These are phyloP conservation scores for Fusarium beomiforme DNA, from an alignment of 2,329 filamentous ascomycete genomes.

Conservation along the genomic window DNA sequence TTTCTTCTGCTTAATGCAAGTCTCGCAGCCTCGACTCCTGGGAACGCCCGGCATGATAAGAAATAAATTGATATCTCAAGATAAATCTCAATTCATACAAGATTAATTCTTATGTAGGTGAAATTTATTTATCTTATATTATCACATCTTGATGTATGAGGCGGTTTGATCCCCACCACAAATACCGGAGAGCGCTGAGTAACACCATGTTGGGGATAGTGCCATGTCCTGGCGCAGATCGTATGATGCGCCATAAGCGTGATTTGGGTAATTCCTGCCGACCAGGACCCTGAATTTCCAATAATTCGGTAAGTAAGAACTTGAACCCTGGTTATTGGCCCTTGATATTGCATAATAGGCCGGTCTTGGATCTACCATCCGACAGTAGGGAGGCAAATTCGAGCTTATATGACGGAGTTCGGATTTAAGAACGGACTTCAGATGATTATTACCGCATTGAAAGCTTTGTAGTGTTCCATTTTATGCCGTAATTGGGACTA, in stretches of 20 bases:
- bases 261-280: neutral
- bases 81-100: too few species aligned
- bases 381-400: neutral
- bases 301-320: neutral
- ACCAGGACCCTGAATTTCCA: neutral
- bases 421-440: neutral
- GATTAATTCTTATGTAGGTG: neutral
- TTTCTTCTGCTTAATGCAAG: constrained; percentile 62
- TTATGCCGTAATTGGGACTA: neutral
- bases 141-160: neutral
- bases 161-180: neutral
- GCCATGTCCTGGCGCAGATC: constrained; percentile 3
- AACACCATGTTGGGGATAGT: constrained; percentile 16
- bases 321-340: accelerated
- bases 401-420: neutral
- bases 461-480: accelerated
- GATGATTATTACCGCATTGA: accelerated
- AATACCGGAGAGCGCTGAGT: constrained; percentile 5
- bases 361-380: neutral
- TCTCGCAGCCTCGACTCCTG: constrained; percentile 58
- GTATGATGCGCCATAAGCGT: neutral
- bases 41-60: constrained; percentile 60
- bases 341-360: neutral
- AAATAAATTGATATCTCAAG: neutral
- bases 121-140: neutral